Evolutionary conservation across 306 rosid species (phyloP).

Genomic region (Trifolium pratense): DNA sequence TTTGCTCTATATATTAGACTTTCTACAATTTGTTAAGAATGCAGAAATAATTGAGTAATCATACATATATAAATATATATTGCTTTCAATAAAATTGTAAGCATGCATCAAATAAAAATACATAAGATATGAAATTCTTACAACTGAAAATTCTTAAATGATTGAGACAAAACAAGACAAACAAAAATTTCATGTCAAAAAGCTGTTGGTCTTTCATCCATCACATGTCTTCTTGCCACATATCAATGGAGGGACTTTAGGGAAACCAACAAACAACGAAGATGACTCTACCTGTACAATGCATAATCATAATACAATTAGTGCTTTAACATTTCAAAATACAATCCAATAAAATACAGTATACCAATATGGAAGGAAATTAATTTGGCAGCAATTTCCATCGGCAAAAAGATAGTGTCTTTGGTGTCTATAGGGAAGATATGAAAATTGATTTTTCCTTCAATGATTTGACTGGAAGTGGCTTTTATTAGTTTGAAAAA

Average conservation of each 20-base stretch:
- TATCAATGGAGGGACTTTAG: constrained; percentile 21
- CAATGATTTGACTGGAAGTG: too few species aligned
- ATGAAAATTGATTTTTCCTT: too few species aligned
- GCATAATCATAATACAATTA: constrained; percentile 17
- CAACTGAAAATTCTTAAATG: constrained; percentile 12
- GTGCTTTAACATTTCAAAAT: constrained; percentile 2
- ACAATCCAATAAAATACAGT: neutral
- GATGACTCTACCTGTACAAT: constrained; percentile 43
- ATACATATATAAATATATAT: neutral
- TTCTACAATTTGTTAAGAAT: too few species aligned
- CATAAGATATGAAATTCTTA: neutral
- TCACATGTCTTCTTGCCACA: constrained; percentile 27
- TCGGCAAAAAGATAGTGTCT: too few species aligned
- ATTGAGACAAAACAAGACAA: constrained; percentile 9
- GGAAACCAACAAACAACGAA: constrained; percentile 3
- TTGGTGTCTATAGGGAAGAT: too few species aligned
- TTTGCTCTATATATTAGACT: too few species aligned
- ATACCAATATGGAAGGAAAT: neutral
- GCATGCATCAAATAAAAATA: neutral
- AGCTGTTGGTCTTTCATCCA: constrained; percentile 22
- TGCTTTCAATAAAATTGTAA: neutral
- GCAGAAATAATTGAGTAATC: neutral
- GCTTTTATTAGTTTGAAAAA: too few species aligned
- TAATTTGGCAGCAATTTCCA: too few species aligned
- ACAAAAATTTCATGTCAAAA: constrained; percentile 29